Base-by-base conservation (phyloP, 495 filamentous ascomycete genomes). In the Daldinia caldariorum region DNA sequence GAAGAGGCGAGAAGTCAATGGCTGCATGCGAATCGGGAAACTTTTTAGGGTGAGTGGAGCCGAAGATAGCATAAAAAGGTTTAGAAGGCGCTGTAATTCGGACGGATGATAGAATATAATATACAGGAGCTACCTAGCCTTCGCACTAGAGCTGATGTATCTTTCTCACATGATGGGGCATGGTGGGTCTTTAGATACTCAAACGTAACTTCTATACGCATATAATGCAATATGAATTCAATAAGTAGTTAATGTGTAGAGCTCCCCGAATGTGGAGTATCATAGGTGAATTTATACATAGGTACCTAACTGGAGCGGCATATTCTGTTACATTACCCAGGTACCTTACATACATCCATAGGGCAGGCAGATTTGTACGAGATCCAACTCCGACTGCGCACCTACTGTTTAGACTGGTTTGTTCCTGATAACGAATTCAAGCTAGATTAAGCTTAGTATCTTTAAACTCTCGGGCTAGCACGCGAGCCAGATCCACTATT, bases 61-160 rank as follows among this genome's bases (percentile, higher is more conserved):
- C 34, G 26, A 37, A 72, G 69, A 72, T 72, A 72, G 50, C 69
- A 68, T 67, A 55, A 67, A 71, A 71, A 45, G 62, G 58, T 62
- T 34, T 57, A 39, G 35, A 49, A 43, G 18, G 61, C 57, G 58
- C 64, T 61, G 45, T 61, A 58, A 66, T 66, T 47, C n/a, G n/a
- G 61, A 49, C 16, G 34, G 56, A 68, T 60, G 38, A 69, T 64
- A 58, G 35, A 47, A 67, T 26, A 12, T 47, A 47, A 67, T 26
- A 12, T 47, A 38, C 32, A 31, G n/a, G 38, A 34, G 32, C 16
- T 64, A 34, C 18, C 10, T 64, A 64, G 29, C 53, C 53, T 57
- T 12, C 22, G 20, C 18, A 22, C 43, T 47, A 47, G 43, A 47
- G 18, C 43, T 47, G 20, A 53, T 61, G 58, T 43, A 62, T 39